These are phyloP conservation scores for Paecilomyces fulvus DNA, from an alignment of 2,329 filamentous ascomycete species.

Conservation along the genomic window DNA sequence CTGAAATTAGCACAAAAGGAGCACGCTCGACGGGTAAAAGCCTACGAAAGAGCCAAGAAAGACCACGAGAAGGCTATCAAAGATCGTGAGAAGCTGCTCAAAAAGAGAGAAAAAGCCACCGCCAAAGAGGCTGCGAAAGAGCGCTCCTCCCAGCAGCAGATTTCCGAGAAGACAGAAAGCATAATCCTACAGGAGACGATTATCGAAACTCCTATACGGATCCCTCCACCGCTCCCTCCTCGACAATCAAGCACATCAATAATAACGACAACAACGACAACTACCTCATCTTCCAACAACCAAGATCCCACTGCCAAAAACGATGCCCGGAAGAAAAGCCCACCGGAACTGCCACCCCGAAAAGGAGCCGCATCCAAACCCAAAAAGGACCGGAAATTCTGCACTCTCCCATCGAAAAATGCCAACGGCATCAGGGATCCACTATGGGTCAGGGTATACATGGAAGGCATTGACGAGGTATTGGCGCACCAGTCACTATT, in stretches of 20 bases:
- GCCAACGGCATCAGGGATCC: constrained; percentile 52
- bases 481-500: constrained; percentile 79
- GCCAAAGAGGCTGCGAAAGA: constrained; percentile 23
- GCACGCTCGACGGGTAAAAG: constrained; percentile 52
- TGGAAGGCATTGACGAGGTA: constrained; percentile 78
- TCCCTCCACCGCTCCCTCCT: not conserved
- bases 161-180: constrained; percentile 16
- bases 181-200: constrained; percentile 6
- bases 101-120: constrained; percentile 13
- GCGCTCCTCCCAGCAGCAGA: constrained; percentile 8
- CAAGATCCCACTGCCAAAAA: not conserved
- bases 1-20: constrained; percentile 64
- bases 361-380: constrained; percentile 6
- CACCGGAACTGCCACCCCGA: not conserved
- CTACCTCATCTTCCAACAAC: not conserved
- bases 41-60: constrained; percentile 59
- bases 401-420: constrained; percentile 57
- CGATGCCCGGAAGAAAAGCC: not conserved
- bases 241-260: not conserved
- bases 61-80: constrained; percentile 54
- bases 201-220: not conserved
- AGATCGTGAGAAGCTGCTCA: constrained; percentile 15
- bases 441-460: constrained; percentile 70
- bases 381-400: constrained; percentile 65
- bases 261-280: not conserved